Conservation (phyloP, 2,329 filamentous ascomycete species). For the Diatrype stigma region DNA sequence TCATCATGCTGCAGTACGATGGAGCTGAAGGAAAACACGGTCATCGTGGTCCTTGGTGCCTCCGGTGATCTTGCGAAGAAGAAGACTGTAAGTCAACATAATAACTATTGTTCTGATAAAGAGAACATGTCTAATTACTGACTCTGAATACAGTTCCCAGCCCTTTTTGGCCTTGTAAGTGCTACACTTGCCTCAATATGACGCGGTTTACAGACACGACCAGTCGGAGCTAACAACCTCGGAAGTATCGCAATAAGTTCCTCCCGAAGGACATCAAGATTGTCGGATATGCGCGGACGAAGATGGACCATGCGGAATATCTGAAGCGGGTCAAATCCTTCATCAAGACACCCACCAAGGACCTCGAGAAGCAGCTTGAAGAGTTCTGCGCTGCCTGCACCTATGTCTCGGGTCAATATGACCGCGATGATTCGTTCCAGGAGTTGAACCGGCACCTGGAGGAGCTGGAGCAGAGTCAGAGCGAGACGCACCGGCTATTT, state of each 20-base stretch:
- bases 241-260: slow-evolving; percentile 97
- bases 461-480: slow-evolving; percentile 74
- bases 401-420: slow-evolving; percentile 96
- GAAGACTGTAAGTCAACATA: slow-evolving; percentile 77
- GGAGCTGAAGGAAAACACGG: slow-evolving; percentile 98
- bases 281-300: slow-evolving; percentile 97
- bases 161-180: slow-evolving; percentile 93
- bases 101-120: slow-evolving; percentile 4
- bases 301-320: slow-evolving; percentile 98
- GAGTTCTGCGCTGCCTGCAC: slow-evolving; percentile 85
- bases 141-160: slow-evolving; percentile 68
- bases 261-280: slow-evolving; percentile 95
- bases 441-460: slow-evolving; percentile 80
- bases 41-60: slow-evolving; percentile 92
- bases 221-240: slow-evolving; percentile 15
- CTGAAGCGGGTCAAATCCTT: slow-evolving; percentile 92
- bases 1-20: slow-evolving; percentile 56
- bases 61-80: slow-evolving; percentile 99
- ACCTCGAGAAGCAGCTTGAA: slow-evolving; percentile 90
- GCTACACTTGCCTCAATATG: slow-evolving; percentile 1
- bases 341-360: slow-evolving; percentile 98
- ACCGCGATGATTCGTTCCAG: slow-evolving; percentile 91
- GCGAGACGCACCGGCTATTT: slow-evolving; percentile 88
- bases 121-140: slow-evolving; percentile 17
- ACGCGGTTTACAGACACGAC: neutral